These are phyloP conservation scores for Trypanosoma melophagium DNA, from an alignment of 208 protist genomes.

Conservation along the genomic window DNA sequence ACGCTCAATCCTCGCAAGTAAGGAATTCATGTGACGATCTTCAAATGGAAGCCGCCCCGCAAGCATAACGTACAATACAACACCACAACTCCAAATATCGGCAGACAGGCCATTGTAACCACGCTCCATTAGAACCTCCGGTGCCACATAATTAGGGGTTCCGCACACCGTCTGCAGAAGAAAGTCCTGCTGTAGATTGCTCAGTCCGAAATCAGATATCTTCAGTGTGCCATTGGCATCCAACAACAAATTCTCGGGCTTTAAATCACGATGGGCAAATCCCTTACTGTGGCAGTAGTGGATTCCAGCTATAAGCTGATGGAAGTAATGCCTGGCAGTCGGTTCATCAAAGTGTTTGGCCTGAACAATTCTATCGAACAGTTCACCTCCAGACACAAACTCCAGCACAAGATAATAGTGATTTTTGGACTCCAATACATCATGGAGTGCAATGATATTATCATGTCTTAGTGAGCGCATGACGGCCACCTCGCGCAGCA, in stretches of 20 bases:
- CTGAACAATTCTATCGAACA: conserved; percentile 35
- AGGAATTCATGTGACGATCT: conserved; percentile 32
- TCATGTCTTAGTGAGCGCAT: conserved; percentile 44
- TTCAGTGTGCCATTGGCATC: conserved; percentile 33
- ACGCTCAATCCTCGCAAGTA: conserved; percentile 40
- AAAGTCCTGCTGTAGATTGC: conserved; percentile 29
- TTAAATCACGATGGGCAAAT: conserved; percentile 67
- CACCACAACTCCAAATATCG: conserved; percentile 92
- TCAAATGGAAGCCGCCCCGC: conserved; percentile 74
- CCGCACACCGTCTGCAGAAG: conserved; percentile 50
- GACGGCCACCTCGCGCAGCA: conserved; percentile 47
- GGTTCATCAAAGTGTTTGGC: conserved; percentile 31
- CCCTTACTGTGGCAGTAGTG: conserved; percentile 61
- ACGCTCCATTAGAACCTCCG: conserved; percentile 64
- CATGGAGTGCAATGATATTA: conserved; percentile 42
- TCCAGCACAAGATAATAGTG: conserved; percentile 72
- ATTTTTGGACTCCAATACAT: conserved; percentile 74
- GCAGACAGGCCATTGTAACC: conserved; percentile 80
- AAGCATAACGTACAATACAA: conserved; percentile 89
- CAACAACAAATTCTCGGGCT: conserved; percentile 57
- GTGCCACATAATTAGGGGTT: conserved; percentile 67
- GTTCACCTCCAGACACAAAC: conserved; percentile 66
- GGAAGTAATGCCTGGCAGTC: conserved; percentile 53
- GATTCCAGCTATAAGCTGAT: conserved; percentile 59
- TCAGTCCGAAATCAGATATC: conserved; percentile 50